These are phyloP conservation scores for Hypomontagnella submonticulosa DNA, from an alignment of 495 filamentous ascomycete genomes.

Conservation along the genomic window DNA sequence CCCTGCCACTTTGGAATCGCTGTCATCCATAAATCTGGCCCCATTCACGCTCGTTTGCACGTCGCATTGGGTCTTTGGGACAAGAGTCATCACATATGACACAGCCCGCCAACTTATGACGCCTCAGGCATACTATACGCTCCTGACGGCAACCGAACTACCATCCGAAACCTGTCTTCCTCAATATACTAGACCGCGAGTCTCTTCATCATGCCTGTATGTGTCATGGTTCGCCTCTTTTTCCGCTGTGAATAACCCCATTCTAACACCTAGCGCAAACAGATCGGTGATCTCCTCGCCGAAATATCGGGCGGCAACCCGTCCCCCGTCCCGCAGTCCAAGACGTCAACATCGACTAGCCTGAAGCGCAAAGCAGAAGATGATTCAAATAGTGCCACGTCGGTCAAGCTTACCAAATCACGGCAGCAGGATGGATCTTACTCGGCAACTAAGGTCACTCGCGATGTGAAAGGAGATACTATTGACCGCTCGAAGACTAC, in stretches of 20 bases:
- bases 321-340: slow-evolving; percentile 46
- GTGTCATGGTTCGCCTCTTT: slow-evolving; percentile 27
- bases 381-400: slow-evolving; percentile 45
- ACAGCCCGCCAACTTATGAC: slow-evolving; percentile 42
- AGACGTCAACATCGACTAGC: slow-evolving; percentile 40
- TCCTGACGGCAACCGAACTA: slow-evolving; percentile 42
- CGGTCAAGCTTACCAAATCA: slow-evolving; percentile 44
- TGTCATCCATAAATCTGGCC: slow-evolving; percentile 9
- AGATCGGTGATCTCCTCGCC: slow-evolving; percentile 66
- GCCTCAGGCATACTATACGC: slow-evolving; percentile 38
- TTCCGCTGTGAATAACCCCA: slow-evolving; percentile 3
- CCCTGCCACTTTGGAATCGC: background rate
- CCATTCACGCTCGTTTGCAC: slow-evolving; percentile 23
- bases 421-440: slow-evolving; percentile 43
- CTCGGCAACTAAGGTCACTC: slow-evolving; percentile 42
- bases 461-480: slow-evolving; percentile 45
- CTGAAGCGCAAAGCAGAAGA: slow-evolving; percentile 66
- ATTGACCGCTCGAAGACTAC: slow-evolving; percentile 37
- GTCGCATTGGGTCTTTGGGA: slow-evolving; percentile 30
- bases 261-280: slow-evolving; percentile 39
- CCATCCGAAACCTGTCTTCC: slow-evolving; percentile 11
- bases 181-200: slow-evolving; percentile 22
- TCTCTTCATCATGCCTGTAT: slow-evolving; percentile 46
- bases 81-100: slow-evolving; percentile 40
- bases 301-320: slow-evolving; percentile 63